Percentiles rank a stretch among this genome's conserved stretches.
phyloP scores from a whole-genome alignment of 2,329 filamentous ascomycete species.

The Arthroderma uncinatum region DNA sequence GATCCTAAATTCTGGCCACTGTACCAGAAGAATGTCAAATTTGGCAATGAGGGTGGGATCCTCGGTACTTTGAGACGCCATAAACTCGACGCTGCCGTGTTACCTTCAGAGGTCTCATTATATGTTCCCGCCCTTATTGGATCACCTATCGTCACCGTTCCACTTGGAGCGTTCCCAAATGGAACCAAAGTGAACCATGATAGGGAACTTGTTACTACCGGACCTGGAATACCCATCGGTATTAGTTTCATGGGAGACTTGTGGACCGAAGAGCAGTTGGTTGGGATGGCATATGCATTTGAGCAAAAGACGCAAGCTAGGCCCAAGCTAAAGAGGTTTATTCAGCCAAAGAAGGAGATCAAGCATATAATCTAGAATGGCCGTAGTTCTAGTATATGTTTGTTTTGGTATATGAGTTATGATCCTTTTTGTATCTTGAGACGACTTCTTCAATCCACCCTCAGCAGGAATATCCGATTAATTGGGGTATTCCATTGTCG shows the following conservation, averaged over 20 bases:
- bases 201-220: constrained; percentile 42
- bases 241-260: constrained; percentile 50
- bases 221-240: constrained; percentile 50
- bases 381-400: background rate
- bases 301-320: constrained; percentile 50
- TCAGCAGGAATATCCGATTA: too few relatives aligned
- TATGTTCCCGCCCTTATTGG: constrained; percentile 47
- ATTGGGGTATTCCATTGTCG: background rate
- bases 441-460: background rate
- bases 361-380: constrained; percentile 25
- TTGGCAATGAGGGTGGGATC: constrained; percentile 50
- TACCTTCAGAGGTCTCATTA: constrained; percentile 44
- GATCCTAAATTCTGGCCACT: constrained; percentile 46
- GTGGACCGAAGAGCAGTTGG: constrained; percentile 51
- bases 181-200: constrained; percentile 40
- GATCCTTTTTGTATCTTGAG: background rate
- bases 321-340: constrained; percentile 38
- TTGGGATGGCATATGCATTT: constrained; percentile 57
- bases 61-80: constrained; percentile 48
- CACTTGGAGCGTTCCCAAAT: constrained; percentile 46
- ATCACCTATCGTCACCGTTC: constrained; percentile 51
- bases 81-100: constrained; percentile 50
- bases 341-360: constrained; percentile 41
- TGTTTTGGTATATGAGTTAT: too few relatives aligned
- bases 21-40: constrained; percentile 43